Percentiles rank a stretch among this genome's conserved stretches.
phyloP scores from a whole-genome alignment of 1,139 yeast species.

The Yamadazyma sp. region DNA sequence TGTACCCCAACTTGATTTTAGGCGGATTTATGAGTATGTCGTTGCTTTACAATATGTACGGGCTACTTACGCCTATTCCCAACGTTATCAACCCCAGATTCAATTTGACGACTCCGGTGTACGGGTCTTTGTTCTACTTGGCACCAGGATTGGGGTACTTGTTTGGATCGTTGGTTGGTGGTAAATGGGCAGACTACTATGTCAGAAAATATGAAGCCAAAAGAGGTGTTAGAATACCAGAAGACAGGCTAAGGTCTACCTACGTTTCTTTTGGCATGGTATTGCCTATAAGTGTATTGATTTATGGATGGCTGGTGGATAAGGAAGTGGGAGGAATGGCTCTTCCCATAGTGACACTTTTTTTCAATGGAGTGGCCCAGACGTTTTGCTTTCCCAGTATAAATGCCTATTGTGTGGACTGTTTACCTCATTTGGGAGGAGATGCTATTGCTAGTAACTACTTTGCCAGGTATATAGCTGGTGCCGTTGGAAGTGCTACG shows the following conservation, averaged over 20 bases:
- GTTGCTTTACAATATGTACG: constrained; percentile 46
- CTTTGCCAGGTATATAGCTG: constrained; percentile 45
- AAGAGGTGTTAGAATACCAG: constrained; percentile 46
- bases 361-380: constrained; percentile 46
- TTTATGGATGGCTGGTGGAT: constrained; percentile 55
- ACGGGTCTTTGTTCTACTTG: constrained; percentile 49
- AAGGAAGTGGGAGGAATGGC: constrained; percentile 51
- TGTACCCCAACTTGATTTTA: constrained; percentile 37
- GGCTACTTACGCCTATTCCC: constrained; percentile 50
- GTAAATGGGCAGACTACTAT: constrained; percentile 44
- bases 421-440: constrained; percentile 49
- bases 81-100: constrained; percentile 54
- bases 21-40: constrained; percentile 42
- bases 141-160: constrained; percentile 53
- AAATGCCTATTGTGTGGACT: constrained; percentile 55
- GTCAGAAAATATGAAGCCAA: constrained; percentile 40
- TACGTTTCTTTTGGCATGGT: constrained; percentile 34
- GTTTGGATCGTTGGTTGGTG: constrained; percentile 48
- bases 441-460: constrained; percentile 54
- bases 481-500: constrained; percentile 49
- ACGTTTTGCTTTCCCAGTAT: constrained; percentile 47
- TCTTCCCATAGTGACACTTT: constrained; percentile 47
- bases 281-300: constrained; percentile 37
- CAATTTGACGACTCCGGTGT: constrained; percentile 40
- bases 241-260: constrained; percentile 45